Conservation (phyloP, 2,329 filamentous ascomycete species). For the Penicillium sp. region DNA sequence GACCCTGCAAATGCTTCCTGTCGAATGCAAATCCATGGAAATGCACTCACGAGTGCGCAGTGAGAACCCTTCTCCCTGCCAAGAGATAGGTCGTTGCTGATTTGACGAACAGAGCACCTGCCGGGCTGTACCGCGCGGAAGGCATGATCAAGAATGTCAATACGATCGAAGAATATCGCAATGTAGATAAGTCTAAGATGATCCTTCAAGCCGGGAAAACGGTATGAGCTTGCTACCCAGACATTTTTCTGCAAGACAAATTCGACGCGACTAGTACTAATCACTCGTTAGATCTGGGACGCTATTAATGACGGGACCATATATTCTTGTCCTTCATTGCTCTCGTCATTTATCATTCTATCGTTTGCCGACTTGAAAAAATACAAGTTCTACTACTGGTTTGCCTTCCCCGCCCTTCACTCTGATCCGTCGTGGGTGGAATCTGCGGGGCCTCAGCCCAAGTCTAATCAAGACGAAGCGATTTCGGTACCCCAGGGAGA, state of each 20-base stretch:
- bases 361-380: slow-evolving; percentile 97
- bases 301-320: slow-evolving; percentile 96
- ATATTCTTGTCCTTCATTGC: slow-evolving; percentile 87
- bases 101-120: slow-evolving; percentile 56
- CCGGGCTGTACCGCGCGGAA: slow-evolving; percentile 76
- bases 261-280: slow-evolving; percentile 1
- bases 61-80: slow-evolving; percentile 48
- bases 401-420: slow-evolving; percentile 90
- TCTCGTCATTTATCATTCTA: slow-evolving; percentile 83
- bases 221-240: slow-evolving; percentile 47
- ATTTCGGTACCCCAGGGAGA: slow-evolving; percentile 24
- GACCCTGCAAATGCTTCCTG: slow-evolving; percentile 74
- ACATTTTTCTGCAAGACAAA: neutral
- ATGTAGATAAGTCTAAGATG: slow-evolving; percentile 74
- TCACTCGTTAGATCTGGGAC: slow-evolving; percentile 75
- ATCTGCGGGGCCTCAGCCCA: slow-evolving; percentile 25
- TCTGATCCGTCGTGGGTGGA: slow-evolving; percentile 76
- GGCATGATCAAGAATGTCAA: slow-evolving; percentile 96
- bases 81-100: slow-evolving; percentile 5
- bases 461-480: slow-evolving; percentile 2
- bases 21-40: slow-evolving; percentile 86
- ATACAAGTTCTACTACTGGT: slow-evolving; percentile 98
- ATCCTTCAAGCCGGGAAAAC: slow-evolving; percentile 76
- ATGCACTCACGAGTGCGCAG: slow-evolving; percentile 79
- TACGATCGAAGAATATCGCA: slow-evolving; percentile 89